A percentile compares a stretch with the other conserved stretches of the same genome.
phyloP scores from a whole-genome alignment of 2,329 filamentous ascomycete species.

The Lasiodiplodia hormozganensis region DNA sequence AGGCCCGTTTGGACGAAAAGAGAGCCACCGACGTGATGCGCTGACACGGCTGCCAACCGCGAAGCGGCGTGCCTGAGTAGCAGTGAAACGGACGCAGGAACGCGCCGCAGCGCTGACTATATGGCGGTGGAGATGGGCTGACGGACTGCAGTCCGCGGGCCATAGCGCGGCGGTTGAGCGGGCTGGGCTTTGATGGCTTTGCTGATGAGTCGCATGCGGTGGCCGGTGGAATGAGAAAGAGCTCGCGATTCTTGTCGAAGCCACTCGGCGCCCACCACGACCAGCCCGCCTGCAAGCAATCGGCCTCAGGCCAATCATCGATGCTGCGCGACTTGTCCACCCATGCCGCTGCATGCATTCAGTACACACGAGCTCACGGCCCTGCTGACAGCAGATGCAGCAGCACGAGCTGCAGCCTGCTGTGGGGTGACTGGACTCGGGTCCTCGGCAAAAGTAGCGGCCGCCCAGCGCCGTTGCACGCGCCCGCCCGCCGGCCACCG shows the following conservation, averaged over 20 bases:
- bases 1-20: neutral
- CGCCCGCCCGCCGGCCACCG: neutral
- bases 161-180: neutral
- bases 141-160: neutral
- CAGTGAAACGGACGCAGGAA: conserved; percentile 5
- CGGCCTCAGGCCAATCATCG: conserved; percentile 6
- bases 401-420: conserved; percentile 3
- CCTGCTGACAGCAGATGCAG: conserved; percentile 12
- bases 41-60: neutral
- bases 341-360: conserved; percentile 13
- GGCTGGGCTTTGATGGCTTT: neutral
- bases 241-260: neutral
- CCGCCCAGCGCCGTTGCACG: neutral
- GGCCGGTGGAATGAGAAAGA: neutral
- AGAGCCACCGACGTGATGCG: conserved; percentile 17
- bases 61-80: conserved; percentile 10
- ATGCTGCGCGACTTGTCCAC: neutral
- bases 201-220: neutral
- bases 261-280: conserved; percentile 3
- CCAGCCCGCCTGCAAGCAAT: conserved; percentile 15
- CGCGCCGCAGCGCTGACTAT: neutral
- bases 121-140: neutral
- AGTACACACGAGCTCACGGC: neutral
- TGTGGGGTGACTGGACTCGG: conserved; percentile 2
- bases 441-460: neutral